Base-by-base conservation (phyloP, 2,329 filamentous ascomycete genomes). In the Raffaelea arxii region DNA sequence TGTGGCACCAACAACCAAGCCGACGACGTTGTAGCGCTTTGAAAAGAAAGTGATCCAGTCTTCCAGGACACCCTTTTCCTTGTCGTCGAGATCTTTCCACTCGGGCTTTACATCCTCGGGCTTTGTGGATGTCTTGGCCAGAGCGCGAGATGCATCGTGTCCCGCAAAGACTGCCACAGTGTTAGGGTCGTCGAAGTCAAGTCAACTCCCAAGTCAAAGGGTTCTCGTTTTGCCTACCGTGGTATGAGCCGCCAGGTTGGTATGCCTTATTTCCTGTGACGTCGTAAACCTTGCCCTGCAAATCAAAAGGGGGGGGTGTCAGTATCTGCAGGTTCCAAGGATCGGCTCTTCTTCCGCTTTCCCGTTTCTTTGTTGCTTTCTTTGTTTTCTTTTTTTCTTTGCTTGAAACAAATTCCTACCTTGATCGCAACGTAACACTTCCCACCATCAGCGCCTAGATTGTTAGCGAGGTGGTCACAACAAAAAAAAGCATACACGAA, bases 11-110 rank as follows among this genome's bases (percentile, higher is more conserved):
- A 74, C 67, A 16, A 85, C 78, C 47, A 72, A 63, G 14, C 87
- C 88, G 41, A 94, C 80, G 44, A 97, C 77, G 58, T 95, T 97
- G 69, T 98, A 98, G 48, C 92, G 77, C 71, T 97, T 98, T 55
- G 84, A 87, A 67, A 98, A 98, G 68, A 94, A 98, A 2, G 85
- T 94, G 53, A 84, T 80, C 92, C 92, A 98, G 64, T 98, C 92
- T 46, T 91, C 77, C 51, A 98, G 69, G 3, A 85, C 82, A 23
- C 78, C 79, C 70, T 92, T 87, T 63, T 96, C 82, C 65, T 92
- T 89, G 21, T 94, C 89, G 14, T 74, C 72, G 44, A 98, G 71
- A 58, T 89, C 85, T 48, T 83, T 72, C 85, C 87, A 97, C 43
- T 96, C 84, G 2, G 92, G 70, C 25, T 70, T 70, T 53, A 87